Evolutionary conservation across 805 yeast genomes (phyloP).

Genomic region (Starmerella etchellsii): DNA sequence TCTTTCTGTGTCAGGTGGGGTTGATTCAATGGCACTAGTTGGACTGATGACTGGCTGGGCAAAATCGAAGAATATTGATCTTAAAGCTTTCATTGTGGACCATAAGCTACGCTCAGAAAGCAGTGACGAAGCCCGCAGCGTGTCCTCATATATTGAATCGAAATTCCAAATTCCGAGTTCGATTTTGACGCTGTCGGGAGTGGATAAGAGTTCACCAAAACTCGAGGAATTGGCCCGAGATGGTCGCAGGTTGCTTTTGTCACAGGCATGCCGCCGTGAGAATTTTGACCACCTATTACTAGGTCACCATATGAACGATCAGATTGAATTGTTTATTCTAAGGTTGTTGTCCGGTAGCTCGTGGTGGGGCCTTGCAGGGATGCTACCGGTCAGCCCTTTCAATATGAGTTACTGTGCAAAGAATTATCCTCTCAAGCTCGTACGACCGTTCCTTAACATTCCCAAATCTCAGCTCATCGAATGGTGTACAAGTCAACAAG

Average conservation of each 20-base stretch:
- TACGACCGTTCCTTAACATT: slow-evolving; percentile 43
- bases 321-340: slow-evolving; percentile 53
- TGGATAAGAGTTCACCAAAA: slow-evolving; percentile 20
- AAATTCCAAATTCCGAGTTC: slow-evolving; percentile 27
- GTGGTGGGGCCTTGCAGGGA: slow-evolving; percentile 49
- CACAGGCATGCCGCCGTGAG: slow-evolving; percentile 30
- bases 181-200: slow-evolving; percentile 26
- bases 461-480: slow-evolving; percentile 35
- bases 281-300: slow-evolving; percentile 34
- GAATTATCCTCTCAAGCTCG: slow-evolving; percentile 20
- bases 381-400: slow-evolving; percentile 26
- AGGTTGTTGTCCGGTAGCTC: slow-evolving; percentile 37
- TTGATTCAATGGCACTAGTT: slow-evolving; percentile 62
- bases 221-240: slow-evolving; percentile 52
- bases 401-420: slow-evolving; percentile 7
- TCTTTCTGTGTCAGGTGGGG: slow-evolving; percentile 69
- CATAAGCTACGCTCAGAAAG: slow-evolving; percentile 45
- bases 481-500: slow-evolving; percentile 32
- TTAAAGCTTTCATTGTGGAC: slow-evolving; percentile 51
- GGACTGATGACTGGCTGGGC: slow-evolving; percentile 35
- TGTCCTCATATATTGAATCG: slow-evolving; percentile 21
- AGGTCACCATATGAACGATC: slow-evolving; percentile 65
- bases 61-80: slow-evolving; percentile 20
- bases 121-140: slow-evolving; percentile 35
- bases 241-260: slow-evolving; percentile 38